These are phyloP conservation scores for Daldinia childiae DNA, from an alignment of 495 filamentous ascomycete species.

Conservation along the genomic window DNA sequence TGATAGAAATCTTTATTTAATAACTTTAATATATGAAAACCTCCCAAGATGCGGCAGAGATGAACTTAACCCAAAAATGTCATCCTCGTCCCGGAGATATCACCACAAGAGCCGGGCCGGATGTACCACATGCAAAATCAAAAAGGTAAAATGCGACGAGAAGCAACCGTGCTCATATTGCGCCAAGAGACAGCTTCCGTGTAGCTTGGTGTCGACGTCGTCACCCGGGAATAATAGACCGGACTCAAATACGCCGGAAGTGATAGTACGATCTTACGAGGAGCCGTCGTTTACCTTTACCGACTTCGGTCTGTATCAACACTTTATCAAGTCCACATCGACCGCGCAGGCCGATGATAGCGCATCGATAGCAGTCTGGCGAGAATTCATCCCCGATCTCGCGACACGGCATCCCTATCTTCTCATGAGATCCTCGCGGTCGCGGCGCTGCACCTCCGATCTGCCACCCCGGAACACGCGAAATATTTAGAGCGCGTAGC, in stretches of 20 bases:
- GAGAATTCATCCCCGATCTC: constrained; percentile 26
- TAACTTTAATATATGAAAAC: background rate
- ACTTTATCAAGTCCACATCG: constrained; percentile 23
- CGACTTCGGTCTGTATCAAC: constrained; percentile 32
- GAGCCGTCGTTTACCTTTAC: constrained; percentile 18
- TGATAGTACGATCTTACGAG: background rate
- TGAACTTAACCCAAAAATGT: constrained; percentile 1
- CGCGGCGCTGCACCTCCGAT: constrained; percentile 33
- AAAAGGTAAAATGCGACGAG: constrained; percentile 56
- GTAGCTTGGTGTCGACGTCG: constrained; percentile 21
- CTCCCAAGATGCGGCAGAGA: background rate
- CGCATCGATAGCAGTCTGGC: constrained; percentile 25
- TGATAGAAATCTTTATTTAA: background rate
- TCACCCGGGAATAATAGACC: background rate
- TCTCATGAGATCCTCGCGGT: constrained; percentile 40
- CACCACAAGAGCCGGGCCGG: constrained; percentile 34
- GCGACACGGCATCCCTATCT: constrained; percentile 39
- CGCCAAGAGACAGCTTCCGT: constrained; percentile 31
- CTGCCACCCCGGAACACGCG: constrained; percentile 5
- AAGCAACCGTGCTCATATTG: constrained; percentile 51
- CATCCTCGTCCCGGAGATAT: constrained; percentile 19
- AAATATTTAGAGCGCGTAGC: constrained; percentile 18
- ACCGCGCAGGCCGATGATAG: constrained; percentile 33
- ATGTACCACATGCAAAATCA: constrained; percentile 54
- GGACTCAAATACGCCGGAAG: constrained; percentile 16